These are phyloP conservation scores for Mallotus japonicus DNA, from an alignment of 441 rosid genomes.

Conservation along the genomic window DNA sequence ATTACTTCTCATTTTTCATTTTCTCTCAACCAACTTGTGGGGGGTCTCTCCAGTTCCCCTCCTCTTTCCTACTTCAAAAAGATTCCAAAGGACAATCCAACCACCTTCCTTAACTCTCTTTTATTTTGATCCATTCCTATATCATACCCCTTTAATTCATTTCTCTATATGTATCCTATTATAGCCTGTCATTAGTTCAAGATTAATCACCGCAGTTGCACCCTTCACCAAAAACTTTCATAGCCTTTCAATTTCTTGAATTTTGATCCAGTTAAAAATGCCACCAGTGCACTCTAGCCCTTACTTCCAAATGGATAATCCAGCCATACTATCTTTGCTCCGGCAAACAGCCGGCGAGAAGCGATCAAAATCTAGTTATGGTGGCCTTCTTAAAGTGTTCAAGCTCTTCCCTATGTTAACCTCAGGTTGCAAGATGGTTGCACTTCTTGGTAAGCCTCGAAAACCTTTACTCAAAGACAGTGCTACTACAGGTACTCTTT, in stretches of 20 bases:
- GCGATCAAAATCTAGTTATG: conserved; percentile 47
- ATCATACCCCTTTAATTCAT: not conserved
- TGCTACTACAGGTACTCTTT: conserved; percentile 77
- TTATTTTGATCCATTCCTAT: conserved; percentile 1
- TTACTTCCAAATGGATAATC: conserved; percentile 65
- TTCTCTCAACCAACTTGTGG: conserved; percentile 30
- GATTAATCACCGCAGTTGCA: no score
- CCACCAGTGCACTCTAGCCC: conserved; percentile 75
- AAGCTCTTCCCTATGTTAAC: conserved; percentile 92
- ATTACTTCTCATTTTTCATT: conserved; percentile 18
- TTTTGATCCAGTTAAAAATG: conserved; percentile 27
- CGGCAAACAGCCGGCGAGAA: conserved; percentile 51
- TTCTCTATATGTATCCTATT: no score
- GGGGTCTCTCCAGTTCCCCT: conserved; percentile 14
- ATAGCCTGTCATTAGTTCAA: no score
- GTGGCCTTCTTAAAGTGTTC: conserved; percentile 77
- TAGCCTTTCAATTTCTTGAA: not conserved
- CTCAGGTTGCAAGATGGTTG: conserved; percentile 95
- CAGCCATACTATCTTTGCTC: conserved; percentile 60
- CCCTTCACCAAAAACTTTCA: not conserved
- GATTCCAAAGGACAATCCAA: conserved; percentile 44
- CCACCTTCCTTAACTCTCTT: conserved; percentile 34
- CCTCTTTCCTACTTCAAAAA: conserved; percentile 36
- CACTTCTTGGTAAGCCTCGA: conserved; percentile 62
- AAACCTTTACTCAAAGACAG: conserved; percentile 71